phyloP scores from a whole-genome alignment of 2,329 filamentous ascomycete species.

The Pseudogymnoascus sp. region DNA sequence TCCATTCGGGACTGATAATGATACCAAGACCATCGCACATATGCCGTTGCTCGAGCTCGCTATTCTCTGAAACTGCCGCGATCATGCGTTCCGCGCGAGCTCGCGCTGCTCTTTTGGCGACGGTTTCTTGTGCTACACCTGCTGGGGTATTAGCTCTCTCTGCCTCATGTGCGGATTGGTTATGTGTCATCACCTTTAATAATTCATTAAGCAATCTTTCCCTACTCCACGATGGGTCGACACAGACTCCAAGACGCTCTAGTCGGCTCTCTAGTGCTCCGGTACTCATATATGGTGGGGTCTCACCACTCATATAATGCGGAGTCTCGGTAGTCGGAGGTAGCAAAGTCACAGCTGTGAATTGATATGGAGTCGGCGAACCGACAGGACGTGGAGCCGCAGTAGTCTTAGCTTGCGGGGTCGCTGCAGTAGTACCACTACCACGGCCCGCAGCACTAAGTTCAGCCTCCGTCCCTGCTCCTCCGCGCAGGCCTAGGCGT shows the following conservation, averaged over 20 bases:
- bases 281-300: neutral
- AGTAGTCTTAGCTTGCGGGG: neutral
- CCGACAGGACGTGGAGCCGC: neutral
- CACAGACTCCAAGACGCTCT: neutral
- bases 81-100: neutral
- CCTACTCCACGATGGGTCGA: neutral
- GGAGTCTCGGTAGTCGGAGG: neutral
- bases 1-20: neutral
- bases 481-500: neutral
- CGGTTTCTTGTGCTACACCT: neutral
- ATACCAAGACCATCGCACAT: neutral
- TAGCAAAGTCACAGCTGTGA: neutral
- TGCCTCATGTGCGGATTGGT: neutral
- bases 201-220: neutral
- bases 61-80: neutral
- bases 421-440: neutral
- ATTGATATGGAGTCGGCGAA: neutral
- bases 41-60: neutral
- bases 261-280: neutral
- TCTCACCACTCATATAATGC: neutral
- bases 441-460: neutral
- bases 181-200: neutral
- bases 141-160: neutral
- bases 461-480: neutral
- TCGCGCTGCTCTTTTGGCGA: neutral